Base-by-base conservation (phyloP, 2,329 filamentous ascomycete species). In the Alternaria alternata region DNA sequence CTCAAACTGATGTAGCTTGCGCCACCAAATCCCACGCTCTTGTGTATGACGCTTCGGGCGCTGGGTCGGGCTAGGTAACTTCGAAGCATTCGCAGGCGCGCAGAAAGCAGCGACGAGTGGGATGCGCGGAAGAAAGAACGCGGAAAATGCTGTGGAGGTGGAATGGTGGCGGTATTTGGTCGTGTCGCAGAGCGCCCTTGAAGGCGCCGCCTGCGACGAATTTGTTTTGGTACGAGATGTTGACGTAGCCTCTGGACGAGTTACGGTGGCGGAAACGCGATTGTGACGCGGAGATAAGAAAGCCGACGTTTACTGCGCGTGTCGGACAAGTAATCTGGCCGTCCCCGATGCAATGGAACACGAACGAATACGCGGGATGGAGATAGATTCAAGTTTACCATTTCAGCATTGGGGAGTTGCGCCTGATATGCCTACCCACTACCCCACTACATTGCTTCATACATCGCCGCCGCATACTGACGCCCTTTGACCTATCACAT, bases 11-110 rank as follows among this genome's bases (percentile, higher is more conserved):
- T 74, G 30, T 73, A 77, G 8, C 69, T 71, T 4, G 74, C 75
- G 61, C 75, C 70, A 5, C 72, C 66, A 48, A 78, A 72, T 6
- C 74, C 70, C 9, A 69, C 71, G 14, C 72, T 74, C 56, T 64
- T 75, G 14, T 67, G 66, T 14, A 75, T 20, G 14, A 66, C 59
- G 14, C 65, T 62, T 18, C 68, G 63, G 48, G 71, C 65, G 55
- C 51, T 64, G n/a, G 69, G 66, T 54, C 70, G 66, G 9, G 66
- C 51, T 26, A 74, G 30, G 51, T 70, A 71, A 24, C 63, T 65
- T 66, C 75, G 73, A 66, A 78, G 73, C 74, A 74, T 67, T 60
- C 71, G 75, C 67, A 77, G 70, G 69, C 75, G 76, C 67, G 46
- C 51, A n/a, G 53, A 44, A 32, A 57, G 53, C 38, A 38, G 32